Evolutionary conservation across 495 filamentous ascomycete species (phyloP).

Genomic region (Trichocladium uniseriatum): DNA sequence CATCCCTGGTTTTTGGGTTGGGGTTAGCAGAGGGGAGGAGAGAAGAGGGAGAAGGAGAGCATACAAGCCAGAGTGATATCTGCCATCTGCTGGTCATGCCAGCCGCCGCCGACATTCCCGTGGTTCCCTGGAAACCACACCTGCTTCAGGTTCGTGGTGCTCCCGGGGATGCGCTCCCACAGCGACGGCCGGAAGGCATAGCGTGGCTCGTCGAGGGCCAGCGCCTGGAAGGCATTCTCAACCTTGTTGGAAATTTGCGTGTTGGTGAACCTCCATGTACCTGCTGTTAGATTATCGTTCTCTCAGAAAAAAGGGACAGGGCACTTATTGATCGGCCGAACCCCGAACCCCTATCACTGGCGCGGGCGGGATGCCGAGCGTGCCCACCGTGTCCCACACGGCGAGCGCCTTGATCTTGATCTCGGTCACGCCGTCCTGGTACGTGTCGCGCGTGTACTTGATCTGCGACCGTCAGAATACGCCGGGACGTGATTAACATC

Average conservation of each 20-base stretch:
- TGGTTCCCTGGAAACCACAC: slow-evolving; percentile 65
- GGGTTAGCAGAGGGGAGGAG: not conserved
- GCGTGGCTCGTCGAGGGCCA: slow-evolving; percentile 62
- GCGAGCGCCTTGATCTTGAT: slow-evolving; percentile 32
- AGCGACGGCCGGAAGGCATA: slow-evolving; percentile 53
- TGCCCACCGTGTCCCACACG: slow-evolving; percentile 35
- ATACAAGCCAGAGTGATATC: slow-evolving; percentile 26
- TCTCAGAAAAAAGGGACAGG: not conserved
- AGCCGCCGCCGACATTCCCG: slow-evolving; percentile 51
- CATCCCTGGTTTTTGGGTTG: slow-evolving; percentile 29
- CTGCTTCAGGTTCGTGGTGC: slow-evolving; percentile 44
- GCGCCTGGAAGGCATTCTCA: slow-evolving; percentile 61
- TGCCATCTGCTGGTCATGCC: slow-evolving; percentile 28
- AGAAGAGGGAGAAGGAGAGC: not conserved
- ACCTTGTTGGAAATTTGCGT: slow-evolving; percentile 46
- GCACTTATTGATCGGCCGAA: slow-evolving; percentile 25
- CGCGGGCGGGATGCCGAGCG: slow-evolving; percentile 27
- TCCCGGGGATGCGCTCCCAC: slow-evolving; percentile 38
- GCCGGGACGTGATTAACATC: not conserved
- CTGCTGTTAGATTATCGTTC: slow-evolving; percentile 6
- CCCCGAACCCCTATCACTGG: slow-evolving; percentile 27
- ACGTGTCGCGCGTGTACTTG: slow-evolving; percentile 22
- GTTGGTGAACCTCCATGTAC: slow-evolving; percentile 44
- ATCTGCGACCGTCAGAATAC: slow-evolving; percentile 3
- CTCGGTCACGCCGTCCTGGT: slow-evolving; percentile 16